Percentiles rank a stretch among this genome's conserved stretches.
These are phyloP conservation scores for Coccinonectria pachysandricola DNA, from an alignment of 2,329 filamentous ascomycete species.

Conservation along the genomic window DNA sequence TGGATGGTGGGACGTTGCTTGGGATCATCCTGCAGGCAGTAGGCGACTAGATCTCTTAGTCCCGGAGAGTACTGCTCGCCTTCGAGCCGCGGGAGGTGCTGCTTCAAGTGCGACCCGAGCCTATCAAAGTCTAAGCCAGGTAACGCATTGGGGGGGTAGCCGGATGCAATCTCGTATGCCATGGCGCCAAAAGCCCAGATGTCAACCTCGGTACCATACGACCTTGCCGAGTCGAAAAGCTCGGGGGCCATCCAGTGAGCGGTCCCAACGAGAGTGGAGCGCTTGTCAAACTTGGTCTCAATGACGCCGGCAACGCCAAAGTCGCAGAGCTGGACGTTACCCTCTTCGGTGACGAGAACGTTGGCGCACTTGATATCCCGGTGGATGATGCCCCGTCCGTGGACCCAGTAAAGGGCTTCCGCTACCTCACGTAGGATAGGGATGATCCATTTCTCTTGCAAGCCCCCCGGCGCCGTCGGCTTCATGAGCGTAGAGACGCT, in stretches of 20 bases:
- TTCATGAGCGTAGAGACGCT: constrained; percentile 67
- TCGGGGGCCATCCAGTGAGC: constrained; percentile 84
- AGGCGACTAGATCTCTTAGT: constrained; percentile 60
- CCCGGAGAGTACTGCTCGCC: constrained; percentile 60
- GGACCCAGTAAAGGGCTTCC: constrained; percentile 57
- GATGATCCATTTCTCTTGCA: constrained; percentile 62
- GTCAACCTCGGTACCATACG: constrained; percentile 64
- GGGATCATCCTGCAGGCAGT: constrained; percentile 61
- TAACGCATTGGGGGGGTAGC: constrained; percentile 59
- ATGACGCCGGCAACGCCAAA: constrained; percentile 75
- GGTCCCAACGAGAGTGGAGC: constrained; percentile 72
- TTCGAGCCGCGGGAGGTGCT: constrained; percentile 57
- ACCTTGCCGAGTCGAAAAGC: constrained; percentile 53
- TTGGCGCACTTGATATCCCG: constrained; percentile 70
- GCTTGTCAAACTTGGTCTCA: constrained; percentile 65
- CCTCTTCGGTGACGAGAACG: constrained; percentile 67
- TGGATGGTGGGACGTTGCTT: constrained; percentile 59
- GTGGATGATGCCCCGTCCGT: constrained; percentile 59
- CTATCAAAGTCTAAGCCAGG: constrained; percentile 38
- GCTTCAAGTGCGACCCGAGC: constrained; percentile 47
- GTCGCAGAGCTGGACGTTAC: constrained; percentile 70
- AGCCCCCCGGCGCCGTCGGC: constrained; percentile 52
- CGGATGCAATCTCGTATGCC: constrained; percentile 71
- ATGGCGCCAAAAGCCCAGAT: constrained; percentile 82
- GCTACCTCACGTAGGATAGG: constrained; percentile 57